Percentiles rank a stretch among this genome's conserved stretches.
These are phyloP conservation scores for Penicillium frequentans DNA, from an alignment of 2,329 filamentous ascomycete genomes.

Conservation along the genomic window DNA sequence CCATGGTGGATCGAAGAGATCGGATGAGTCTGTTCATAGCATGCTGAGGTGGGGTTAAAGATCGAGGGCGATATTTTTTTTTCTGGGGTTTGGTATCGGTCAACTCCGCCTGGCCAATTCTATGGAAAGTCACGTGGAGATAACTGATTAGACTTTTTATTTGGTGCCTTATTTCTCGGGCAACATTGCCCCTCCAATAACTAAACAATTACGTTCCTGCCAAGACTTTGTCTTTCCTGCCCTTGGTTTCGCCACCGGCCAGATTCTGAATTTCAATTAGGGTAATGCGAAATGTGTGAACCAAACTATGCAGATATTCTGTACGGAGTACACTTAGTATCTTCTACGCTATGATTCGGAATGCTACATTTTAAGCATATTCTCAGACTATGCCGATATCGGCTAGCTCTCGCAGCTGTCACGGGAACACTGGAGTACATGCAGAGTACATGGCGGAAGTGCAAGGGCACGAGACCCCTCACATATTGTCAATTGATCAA, in stretches of 20 bases:
- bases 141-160: neutral
- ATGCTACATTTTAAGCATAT: neutral
- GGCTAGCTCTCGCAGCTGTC: slow-evolving; percentile 12
- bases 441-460: slow-evolving; percentile 8
- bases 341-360: no score
- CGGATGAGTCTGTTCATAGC: slow-evolving; percentile 39
- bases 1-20: slow-evolving; percentile 57
- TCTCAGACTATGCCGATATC: slow-evolving; percentile 14
- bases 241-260: neutral
- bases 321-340: no score
- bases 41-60: slow-evolving; percentile 21
- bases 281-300: neutral
- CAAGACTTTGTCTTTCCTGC: neutral
- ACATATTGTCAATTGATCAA: neutral
- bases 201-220: neutral
- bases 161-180: neutral
- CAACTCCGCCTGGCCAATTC: neutral
- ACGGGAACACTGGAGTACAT: slow-evolving; percentile 10
- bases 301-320: neutral
- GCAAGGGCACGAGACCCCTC: slow-evolving; percentile 7
- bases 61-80: slow-evolving; percentile 7
- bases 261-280: neutral
- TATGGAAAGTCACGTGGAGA: slow-evolving; percentile 13
- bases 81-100: slow-evolving; percentile 5
- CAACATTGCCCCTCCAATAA: neutral